Conservation (phyloP, 805 yeast species). For the Suhomyces sp. region DNA sequence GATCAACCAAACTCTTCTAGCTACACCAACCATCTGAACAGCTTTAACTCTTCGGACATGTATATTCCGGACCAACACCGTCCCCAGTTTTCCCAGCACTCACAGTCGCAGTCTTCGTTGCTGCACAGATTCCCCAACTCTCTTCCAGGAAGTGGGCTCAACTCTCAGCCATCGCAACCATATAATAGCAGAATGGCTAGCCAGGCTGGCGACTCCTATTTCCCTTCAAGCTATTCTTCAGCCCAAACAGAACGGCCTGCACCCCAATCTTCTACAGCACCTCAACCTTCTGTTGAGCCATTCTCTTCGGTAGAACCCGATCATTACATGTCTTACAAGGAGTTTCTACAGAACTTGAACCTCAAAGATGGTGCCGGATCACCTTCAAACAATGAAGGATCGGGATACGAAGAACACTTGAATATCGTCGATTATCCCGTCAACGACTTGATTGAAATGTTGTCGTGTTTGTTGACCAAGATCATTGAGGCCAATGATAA, state of each 20-base stretch:
- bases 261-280: background rate
- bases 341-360: slow-evolving; percentile 32
- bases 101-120: background rate
- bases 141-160: slow-evolving; percentile 2
- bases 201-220: background rate
- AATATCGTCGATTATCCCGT: slow-evolving; percentile 84
- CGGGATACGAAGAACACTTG: slow-evolving; percentile 48
- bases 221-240: background rate
- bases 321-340: slow-evolving; percentile 42
- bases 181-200: background rate
- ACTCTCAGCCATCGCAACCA: no score
- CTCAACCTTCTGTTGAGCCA: background rate
- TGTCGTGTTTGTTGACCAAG: slow-evolving; percentile 78
- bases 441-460: slow-evolving; percentile 76
- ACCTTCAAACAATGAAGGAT: slow-evolving; percentile 2
- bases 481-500: slow-evolving; percentile 89
- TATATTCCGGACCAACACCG: slow-evolving; percentile 16
- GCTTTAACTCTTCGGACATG: slow-evolving; percentile 19
- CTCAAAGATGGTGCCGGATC: slow-evolving; percentile 12
- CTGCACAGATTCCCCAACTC: slow-evolving; percentile 11
- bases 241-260: background rate
- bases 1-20: slow-evolving; percentile 12
- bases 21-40: slow-evolving; percentile 6
- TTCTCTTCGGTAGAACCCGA: slow-evolving; percentile 26
- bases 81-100: slow-evolving; percentile 11